Evolutionary conservation across 257 asterid genomes (phyloP), one percentile per base, ranked within the genome.

Genomic region (Plectranthus barbatus): DNA sequence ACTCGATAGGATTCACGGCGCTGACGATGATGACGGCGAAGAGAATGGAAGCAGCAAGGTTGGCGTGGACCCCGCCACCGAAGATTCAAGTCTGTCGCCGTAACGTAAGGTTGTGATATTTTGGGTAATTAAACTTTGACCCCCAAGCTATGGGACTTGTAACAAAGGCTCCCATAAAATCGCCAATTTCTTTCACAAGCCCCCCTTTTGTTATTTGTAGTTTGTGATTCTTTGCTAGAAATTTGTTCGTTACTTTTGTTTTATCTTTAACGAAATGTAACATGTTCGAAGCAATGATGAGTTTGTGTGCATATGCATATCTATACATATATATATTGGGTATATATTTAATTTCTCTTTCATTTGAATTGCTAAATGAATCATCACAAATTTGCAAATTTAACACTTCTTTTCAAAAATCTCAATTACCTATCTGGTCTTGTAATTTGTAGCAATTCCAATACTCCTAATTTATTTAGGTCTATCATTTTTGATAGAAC

Each of bases 1-100:
- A 56, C 73, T 84, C 15, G 86, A 84, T 62, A 84, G 75, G 77
- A 82, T 85, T 21, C 57, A 77, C 36, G 86, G 84, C 23, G 73
- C 53, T 23, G 77, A 37, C 21, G 81, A 44, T 4, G 73, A 11
- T 12, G 77, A 6, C 2, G 78, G 21, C 37, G 50, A 31, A 5
- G 64, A 56, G 40, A 36, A 62, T 17, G 70, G 73, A 34, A 62
- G 72, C 55, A 62, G 72, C 55, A 70, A 56, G 33, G 82, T 80
- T 0, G 81, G 74, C 5, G 86, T 51, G 68, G 88, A 79, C 3
- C 86, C 86, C 36, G 53, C 60, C 9, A 7, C 5, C 4, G 82
- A 76, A 39, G 79, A 72, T 24, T 7, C 70, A 6, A 55, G 21
- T 31, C 34, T 33, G 31, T 66, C 75, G 31, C 62, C 64, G 5